Percentiles rank a stretch among this genome's conserved stretches.
phyloP scores from a whole-genome alignment of 2,329 filamentous ascomycete species.

The Gnomoniopsis sp. region DNA sequence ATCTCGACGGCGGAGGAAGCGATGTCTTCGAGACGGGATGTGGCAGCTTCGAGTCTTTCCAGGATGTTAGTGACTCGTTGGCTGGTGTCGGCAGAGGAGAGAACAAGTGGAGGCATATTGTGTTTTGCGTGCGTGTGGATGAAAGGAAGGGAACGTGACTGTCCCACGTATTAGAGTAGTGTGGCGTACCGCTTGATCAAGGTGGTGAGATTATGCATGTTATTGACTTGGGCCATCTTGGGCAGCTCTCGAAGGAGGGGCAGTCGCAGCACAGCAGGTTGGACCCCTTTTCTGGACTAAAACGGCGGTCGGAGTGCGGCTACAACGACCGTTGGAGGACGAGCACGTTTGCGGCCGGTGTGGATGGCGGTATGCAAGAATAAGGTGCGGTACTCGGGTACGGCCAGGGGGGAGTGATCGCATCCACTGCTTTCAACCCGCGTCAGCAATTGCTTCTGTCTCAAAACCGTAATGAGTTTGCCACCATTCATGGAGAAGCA shows the following conservation, averaged over 20 bases:
- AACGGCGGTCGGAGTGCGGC: neutral
- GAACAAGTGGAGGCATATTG: constrained; percentile 19
- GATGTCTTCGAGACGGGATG: constrained; percentile 93
- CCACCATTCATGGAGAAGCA: neutral
- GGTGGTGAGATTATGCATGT: constrained; percentile 95
- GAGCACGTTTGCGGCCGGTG: neutral
- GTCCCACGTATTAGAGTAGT: neutral
- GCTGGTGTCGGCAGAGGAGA: constrained; percentile 19
- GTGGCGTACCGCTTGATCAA: constrained; percentile 87
- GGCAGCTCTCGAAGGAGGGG: neutral
- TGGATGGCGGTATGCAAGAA: neutral
- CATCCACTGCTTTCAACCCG: neutral
- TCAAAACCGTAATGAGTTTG: neutral
- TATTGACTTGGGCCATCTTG: constrained; percentile 41
- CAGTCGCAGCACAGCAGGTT: neutral
- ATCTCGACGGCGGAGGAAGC: constrained; percentile 69
- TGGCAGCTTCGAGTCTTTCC: constrained; percentile 89
- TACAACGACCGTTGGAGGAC: constrained; percentile 4
- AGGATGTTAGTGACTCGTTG: constrained; percentile 46
- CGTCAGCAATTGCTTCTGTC: neutral
- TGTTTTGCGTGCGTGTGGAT: neutral
- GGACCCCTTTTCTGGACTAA: constrained; percentile 9
- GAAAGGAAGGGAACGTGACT: neutral
- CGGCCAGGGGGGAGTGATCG: neutral
- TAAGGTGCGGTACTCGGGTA: neutral